These are phyloP conservation scores for Dysphania ambrosioides DNA, from an alignment of 148 eudicot genomes.

Conservation along the genomic window DNA sequence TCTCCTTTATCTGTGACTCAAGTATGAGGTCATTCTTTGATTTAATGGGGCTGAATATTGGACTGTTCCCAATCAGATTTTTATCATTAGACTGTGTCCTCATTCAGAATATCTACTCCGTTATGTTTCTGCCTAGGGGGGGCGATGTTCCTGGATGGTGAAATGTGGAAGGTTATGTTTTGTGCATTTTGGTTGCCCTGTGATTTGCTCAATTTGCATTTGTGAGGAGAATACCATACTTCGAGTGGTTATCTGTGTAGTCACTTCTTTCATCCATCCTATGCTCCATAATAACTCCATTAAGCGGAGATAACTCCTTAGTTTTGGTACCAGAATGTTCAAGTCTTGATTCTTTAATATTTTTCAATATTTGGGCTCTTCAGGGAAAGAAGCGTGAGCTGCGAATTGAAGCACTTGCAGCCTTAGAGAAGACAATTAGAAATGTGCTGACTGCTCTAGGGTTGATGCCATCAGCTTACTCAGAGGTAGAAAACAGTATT, in stretches of 20 bases:
- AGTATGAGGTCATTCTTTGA: background rate
- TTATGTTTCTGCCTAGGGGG: no score
- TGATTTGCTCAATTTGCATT: background rate
- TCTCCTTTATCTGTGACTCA: background rate
- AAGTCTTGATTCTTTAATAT: background rate
- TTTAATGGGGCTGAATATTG: background rate
- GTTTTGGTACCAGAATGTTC: background rate
- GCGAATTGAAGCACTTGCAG: slow-evolving; percentile 82
- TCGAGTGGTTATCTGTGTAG: no score
- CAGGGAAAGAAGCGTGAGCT: slow-evolving; percentile 83
- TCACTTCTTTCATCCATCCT: no score
- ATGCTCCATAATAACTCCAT: background rate
- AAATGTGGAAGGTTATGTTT: background rate
- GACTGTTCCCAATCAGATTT: background rate
- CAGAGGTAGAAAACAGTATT: slow-evolving; percentile 42
- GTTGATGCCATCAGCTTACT: slow-evolving; percentile 69
- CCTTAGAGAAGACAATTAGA: slow-evolving; percentile 53
- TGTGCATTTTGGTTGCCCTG: background rate
- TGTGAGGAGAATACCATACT: background rate
- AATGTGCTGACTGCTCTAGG: slow-evolving; percentile 57
- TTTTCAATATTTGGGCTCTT: slow-evolving; percentile 11
- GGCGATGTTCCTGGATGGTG: background rate
- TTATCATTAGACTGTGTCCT: background rate
- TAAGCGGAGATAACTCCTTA: background rate
- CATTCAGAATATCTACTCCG: background rate